These are phyloP conservation scores for Lolium multiflorum DNA, from an alignment of 176 grass and related monocot species.

Conservation along the genomic window DNA sequence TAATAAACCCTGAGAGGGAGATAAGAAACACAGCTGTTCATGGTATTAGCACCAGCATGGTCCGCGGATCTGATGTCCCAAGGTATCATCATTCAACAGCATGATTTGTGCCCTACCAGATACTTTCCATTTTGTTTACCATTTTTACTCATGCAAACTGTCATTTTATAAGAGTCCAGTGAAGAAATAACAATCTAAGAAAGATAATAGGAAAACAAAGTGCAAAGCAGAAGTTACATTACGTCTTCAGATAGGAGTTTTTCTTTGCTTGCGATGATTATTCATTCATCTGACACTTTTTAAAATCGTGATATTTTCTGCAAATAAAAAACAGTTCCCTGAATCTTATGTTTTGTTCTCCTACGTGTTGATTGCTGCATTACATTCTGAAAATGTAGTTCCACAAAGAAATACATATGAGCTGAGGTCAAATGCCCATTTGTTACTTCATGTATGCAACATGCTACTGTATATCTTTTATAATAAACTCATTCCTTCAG, in stretches of 20 bases:
- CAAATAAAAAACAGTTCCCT: neutral
- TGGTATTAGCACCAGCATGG: conserved; percentile 72
- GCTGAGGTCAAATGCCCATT: conserved; percentile 20
- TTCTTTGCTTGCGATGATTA: conserved; percentile 31
- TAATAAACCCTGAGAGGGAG: conserved; percentile 74
- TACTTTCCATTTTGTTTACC: conserved; percentile 27
- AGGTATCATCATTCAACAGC: conserved; percentile 55
- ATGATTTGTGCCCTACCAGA: neutral
- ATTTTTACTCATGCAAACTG: conserved; percentile 18
- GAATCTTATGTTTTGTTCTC: conserved; percentile 22
- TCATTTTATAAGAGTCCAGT: conserved; percentile 5
- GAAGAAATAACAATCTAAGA: neutral
- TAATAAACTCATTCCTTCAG: neutral
- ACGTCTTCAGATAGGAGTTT: conserved; percentile 31
- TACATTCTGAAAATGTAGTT: conserved; percentile 43
- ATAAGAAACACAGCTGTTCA: conserved; percentile 57
- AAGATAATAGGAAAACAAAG: neutral
- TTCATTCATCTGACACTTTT: conserved; percentile 27
- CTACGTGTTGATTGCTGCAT: neutral
- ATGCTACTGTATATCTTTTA: conserved; percentile 28
- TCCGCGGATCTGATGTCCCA: conserved; percentile 62
- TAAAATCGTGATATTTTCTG: conserved; percentile 2
- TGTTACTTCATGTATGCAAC: conserved; percentile 25
- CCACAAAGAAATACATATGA: conserved; percentile 13
- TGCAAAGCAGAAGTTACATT: conserved; percentile 10